These are phyloP conservation scores for Benincasa hispida DNA, from an alignment of 306 rosid species.

Conservation along the genomic window DNA sequence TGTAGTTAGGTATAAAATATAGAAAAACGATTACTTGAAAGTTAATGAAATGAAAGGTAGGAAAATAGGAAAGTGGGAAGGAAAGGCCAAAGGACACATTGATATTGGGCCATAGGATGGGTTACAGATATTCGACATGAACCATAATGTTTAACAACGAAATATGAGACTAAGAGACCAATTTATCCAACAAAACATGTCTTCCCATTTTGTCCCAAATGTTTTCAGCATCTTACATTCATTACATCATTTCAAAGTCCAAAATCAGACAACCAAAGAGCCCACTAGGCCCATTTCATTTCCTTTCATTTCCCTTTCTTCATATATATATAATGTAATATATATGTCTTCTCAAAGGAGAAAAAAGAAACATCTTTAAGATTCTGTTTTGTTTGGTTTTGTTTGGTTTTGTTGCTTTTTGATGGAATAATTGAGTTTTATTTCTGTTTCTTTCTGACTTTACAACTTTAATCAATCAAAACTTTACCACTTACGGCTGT, in stretches of 20 bases:
- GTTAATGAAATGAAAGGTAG: no score
- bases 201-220: not conserved
- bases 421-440: not conserved
- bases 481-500: not conserved
- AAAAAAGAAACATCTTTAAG: not conserved
- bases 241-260: not conserved
- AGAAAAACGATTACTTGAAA: no score
- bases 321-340: not conserved
- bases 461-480: not conserved
- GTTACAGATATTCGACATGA: not conserved
- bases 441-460: slow-evolving; percentile 4
- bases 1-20: no score
- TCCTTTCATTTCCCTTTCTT: not conserved
- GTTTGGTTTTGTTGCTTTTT: not conserved
- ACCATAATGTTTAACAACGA: not conserved
- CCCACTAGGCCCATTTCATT: slow-evolving; percentile 6
- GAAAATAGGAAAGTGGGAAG: no score
- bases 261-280: not conserved
- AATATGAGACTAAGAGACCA: not conserved
- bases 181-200: slow-evolving; percentile 5
- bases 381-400: not conserved
- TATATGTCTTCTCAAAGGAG: no score
- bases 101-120: not conserved
- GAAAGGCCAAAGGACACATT: no score
- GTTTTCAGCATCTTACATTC: not conserved